Evolutionary conservation across 805 yeast genomes (phyloP).

Genomic region (Ogataea paradorogensis): DNA sequence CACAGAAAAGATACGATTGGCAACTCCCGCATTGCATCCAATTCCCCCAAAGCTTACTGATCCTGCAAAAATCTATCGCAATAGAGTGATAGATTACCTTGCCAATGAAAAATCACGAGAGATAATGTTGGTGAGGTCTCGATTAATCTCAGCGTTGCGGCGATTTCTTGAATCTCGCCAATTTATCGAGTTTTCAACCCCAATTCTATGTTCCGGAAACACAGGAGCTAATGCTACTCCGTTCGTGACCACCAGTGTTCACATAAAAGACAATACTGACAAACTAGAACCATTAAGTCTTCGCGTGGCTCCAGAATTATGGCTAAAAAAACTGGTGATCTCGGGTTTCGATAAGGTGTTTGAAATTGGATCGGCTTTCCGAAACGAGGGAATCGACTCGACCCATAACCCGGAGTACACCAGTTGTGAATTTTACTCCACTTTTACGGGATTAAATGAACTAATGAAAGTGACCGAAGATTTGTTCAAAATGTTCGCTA

Average conservation of each 20-base stretch:
- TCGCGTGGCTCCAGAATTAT: slow-evolving; percentile 92
- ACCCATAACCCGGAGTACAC: slow-evolving; percentile 96
- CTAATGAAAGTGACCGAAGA: slow-evolving; percentile 63
- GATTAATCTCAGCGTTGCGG: slow-evolving; percentile 55
- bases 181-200: slow-evolving; percentile 87
- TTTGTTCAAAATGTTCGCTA: slow-evolving; percentile 44
- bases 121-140: slow-evolving; percentile 48
- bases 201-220: slow-evolving; percentile 61
- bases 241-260: slow-evolving; percentile 51
- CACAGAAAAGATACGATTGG: slow-evolving; percentile 44
- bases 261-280: slow-evolving; percentile 31
- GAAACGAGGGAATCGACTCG: slow-evolving; percentile 91
- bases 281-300: slow-evolving; percentile 45
- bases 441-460: slow-evolving; percentile 63
- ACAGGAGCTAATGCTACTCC: slow-evolving; percentile 95
- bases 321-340: slow-evolving; percentile 82
- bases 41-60: slow-evolving; percentile 64
- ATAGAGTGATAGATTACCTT: slow-evolving; percentile 72
- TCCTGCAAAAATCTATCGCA: slow-evolving; percentile 53
- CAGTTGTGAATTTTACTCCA: slow-evolving; percentile 82
- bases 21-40: slow-evolving; percentile 68
- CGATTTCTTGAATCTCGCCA: slow-evolving; percentile 48
- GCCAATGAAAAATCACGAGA: slow-evolving; percentile 52
- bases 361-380: slow-evolving; percentile 80
- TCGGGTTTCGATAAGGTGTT: slow-evolving; percentile 84